Conservation (phyloP, 371 early-diverging fungal species). For the Dinochytrium kinnereticum region DNA sequence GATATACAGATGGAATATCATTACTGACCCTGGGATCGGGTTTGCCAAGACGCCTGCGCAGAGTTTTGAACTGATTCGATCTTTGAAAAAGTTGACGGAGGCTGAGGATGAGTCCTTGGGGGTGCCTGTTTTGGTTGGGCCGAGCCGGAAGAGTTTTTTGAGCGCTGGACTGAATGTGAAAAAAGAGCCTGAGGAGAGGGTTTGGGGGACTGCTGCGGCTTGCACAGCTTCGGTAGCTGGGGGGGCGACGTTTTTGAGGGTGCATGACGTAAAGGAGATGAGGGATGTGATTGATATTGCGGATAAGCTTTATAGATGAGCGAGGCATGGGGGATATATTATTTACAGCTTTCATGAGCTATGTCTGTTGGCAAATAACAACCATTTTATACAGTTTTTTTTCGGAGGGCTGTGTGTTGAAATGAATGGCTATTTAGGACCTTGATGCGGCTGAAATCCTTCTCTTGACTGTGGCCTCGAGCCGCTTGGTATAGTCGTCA, state of each 20-base stretch:
- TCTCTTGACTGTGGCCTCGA: constrained; percentile 29
- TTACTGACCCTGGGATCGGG: constrained; percentile 96
- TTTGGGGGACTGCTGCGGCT: constrained; percentile 94
- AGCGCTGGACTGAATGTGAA: constrained; percentile 62
- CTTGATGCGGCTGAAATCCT: constrained; percentile 1
- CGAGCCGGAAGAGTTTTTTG: constrained; percentile 80
- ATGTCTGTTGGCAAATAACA: too few relatives aligned
- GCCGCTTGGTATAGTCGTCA: constrained; percentile 40
- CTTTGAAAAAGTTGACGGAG: constrained; percentile 24
- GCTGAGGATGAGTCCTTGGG: constrained; percentile 58
- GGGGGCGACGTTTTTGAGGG: constrained; percentile 84
- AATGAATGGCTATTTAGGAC: too few relatives aligned
- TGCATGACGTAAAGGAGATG: constrained; percentile 82
- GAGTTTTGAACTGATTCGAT: constrained; percentile 79
- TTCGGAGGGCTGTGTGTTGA: too few relatives aligned
- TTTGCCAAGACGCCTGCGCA: constrained; percentile 92
- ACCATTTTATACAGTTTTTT: too few relatives aligned
- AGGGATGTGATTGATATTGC: constrained; percentile 29
- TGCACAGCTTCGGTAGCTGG: constrained; percentile 87
- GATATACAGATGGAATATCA: constrained; percentile 93
- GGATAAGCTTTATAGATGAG: constrained; percentile 23
- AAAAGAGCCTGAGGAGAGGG: constrained; percentile 76
- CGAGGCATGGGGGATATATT: not conserved
- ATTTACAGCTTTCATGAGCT: too few relatives aligned
- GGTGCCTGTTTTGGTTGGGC: constrained; percentile 87